These are phyloP conservation scores for Brettanomyces bruxellensis DNA, from an alignment of 805 yeast genomes.

Conservation along the genomic window DNA sequence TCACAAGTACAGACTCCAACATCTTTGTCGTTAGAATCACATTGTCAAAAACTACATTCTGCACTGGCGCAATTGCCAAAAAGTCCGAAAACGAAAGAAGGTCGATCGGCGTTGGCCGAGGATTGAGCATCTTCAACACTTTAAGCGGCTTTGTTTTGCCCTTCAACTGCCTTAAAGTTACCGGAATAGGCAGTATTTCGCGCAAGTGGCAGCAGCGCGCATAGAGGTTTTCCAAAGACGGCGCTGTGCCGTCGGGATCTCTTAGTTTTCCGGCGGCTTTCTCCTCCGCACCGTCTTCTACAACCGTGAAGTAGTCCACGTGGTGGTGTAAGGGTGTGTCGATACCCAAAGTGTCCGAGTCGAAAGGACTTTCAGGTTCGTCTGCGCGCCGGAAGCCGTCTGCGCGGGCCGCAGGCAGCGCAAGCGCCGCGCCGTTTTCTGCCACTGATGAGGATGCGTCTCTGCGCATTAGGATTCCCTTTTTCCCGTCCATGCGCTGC, in stretches of 20 bases:
- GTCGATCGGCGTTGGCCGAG: slow-evolving; percentile 50
- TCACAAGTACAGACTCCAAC: slow-evolving; percentile 39
- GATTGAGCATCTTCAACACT: slow-evolving; percentile 46
- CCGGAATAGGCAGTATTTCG: slow-evolving; percentile 41
- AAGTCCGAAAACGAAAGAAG: slow-evolving; percentile 49
- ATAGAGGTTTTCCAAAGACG: slow-evolving; percentile 41
- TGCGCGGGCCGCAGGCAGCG: slow-evolving; percentile 13
- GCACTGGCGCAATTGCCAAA: slow-evolving; percentile 45
- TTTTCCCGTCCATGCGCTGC: not conserved
- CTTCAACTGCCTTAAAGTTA: slow-evolving; percentile 44
- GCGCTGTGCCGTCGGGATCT: slow-evolving; percentile 5
- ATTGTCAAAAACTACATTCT: slow-evolving; percentile 48
- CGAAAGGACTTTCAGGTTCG: slow-evolving; percentile 8
- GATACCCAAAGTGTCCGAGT: slow-evolving; percentile 33
- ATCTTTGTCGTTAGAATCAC: slow-evolving; percentile 46
- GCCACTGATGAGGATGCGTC: not conserved
- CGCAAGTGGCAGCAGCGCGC: slow-evolving; percentile 41
- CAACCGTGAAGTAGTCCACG: slow-evolving; percentile 22
- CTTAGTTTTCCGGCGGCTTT: slow-evolving; percentile 7
- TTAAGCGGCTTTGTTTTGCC: slow-evolving; percentile 42
- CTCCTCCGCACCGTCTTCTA: slow-evolving; percentile 16
- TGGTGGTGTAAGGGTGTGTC: slow-evolving; percentile 59
- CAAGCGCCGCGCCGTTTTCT: slow-evolving; percentile 6
- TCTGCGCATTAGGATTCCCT: not conserved
- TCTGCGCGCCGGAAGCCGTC: slow-evolving; percentile 8